These are phyloP conservation scores for Talaromyces atroroseus DNA, from an alignment of 2,329 filamentous ascomycete species.

Conservation along the genomic window DNA sequence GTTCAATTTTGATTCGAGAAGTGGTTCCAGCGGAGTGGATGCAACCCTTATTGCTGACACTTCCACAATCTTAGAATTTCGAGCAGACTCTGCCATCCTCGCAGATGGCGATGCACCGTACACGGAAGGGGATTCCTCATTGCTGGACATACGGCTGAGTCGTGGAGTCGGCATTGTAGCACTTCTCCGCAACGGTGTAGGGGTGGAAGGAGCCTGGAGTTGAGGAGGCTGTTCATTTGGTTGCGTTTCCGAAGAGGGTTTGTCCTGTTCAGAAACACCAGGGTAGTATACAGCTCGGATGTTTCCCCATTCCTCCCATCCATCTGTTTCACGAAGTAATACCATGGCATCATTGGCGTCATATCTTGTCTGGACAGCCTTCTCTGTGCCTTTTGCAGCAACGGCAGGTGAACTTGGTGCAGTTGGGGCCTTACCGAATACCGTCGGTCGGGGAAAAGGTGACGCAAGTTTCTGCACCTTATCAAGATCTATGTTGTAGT, in stretches of 20 bases:
- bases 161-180: slow-evolving; percentile 55
- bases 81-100: slow-evolving; percentile 32
- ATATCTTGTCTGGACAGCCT: slow-evolving; percentile 49
- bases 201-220: slow-evolving; percentile 58
- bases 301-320: slow-evolving; percentile 74
- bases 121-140: slow-evolving; percentile 48
- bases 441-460: slow-evolving; percentile 71
- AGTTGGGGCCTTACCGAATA: slow-evolving; percentile 47
- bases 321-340: slow-evolving; percentile 55
- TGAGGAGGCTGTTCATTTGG: slow-evolving; percentile 35
- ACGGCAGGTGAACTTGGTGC: slow-evolving; percentile 45
- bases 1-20: slow-evolving; percentile 41
- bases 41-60: slow-evolving; percentile 50
- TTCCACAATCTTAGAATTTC: slow-evolving; percentile 55
- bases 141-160: slow-evolving; percentile 41
- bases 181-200: slow-evolving; percentile 68
- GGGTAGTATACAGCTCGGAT: slow-evolving; percentile 76
- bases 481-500: slow-evolving; percentile 70
- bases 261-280: slow-evolving; percentile 29
- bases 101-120: slow-evolving; percentile 33
- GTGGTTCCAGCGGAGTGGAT: slow-evolving; percentile 31
- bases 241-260: slow-evolving; percentile 25
- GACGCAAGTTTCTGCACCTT: slow-evolving; percentile 76
- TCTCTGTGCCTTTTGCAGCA: slow-evolving; percentile 71
- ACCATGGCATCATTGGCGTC: slow-evolving; percentile 80